These are phyloP conservation scores for Serendipita sp. DNA, from an alignment of 768 basidiomycete species.

Conservation along the genomic window DNA sequence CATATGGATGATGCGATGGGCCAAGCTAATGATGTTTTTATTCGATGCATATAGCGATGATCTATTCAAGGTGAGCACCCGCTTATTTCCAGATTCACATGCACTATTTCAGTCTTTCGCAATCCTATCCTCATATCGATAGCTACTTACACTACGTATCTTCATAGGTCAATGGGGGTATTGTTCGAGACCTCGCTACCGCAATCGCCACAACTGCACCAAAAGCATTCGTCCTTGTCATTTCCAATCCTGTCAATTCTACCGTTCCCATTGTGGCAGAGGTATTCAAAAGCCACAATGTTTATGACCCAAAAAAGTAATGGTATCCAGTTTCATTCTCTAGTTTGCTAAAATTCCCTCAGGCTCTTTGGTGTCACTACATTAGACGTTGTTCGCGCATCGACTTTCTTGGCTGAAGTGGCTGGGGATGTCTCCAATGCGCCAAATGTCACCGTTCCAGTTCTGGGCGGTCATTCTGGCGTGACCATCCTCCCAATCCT, in stretches of 20 bases:
- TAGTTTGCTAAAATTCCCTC: constrained; percentile 2
- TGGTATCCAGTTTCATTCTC: constrained; percentile 9
- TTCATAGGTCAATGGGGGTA: constrained; percentile 86
- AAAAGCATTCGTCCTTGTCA: constrained; percentile 86
- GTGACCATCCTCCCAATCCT: constrained; percentile 88
- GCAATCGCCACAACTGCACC: constrained; percentile 72
- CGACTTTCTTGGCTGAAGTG: constrained; percentile 80
- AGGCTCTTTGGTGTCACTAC: constrained; percentile 98
- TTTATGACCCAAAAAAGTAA: constrained; percentile 83
- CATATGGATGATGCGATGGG: neutral
- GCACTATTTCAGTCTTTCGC: neutral
- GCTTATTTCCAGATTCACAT: neutral
- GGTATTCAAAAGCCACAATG: constrained; percentile 81
- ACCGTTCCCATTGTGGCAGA: constrained; percentile 95
- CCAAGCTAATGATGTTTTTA: neutral
- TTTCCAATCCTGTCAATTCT: constrained; percentile 99
- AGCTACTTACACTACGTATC: constrained; percentile 7
- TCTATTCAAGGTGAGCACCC: constrained; percentile 67
- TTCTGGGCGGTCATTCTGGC: constrained; percentile 90
- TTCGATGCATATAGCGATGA: constrained; percentile 47
- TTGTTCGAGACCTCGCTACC: constrained; percentile 81
- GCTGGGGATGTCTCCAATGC: constrained; percentile 44
- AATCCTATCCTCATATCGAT: neutral
- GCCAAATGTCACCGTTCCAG: constrained; percentile 56
- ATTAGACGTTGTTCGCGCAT: constrained; percentile 93